Evolutionary conservation across 2,329 filamentous ascomycete genomes (phyloP), one percentile per base, ranked within the genome.

Genomic region (Colletotrichum lupini): DNA sequence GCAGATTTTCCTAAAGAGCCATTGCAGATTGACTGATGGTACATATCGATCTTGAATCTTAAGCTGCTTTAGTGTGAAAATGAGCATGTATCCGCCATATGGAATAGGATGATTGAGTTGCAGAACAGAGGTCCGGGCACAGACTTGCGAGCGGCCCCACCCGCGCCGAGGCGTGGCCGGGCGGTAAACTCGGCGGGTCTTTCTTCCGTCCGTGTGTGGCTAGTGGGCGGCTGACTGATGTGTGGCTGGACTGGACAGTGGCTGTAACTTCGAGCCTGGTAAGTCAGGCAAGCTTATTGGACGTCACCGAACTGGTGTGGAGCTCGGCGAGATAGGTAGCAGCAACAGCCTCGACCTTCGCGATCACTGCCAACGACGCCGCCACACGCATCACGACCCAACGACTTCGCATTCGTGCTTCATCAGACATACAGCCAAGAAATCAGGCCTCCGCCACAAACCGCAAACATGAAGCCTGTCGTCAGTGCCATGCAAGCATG

Each of bases 401-500:
- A 37, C 57, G 35, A 52, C n/a, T 66, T 28, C 69, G 70, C 73
- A 68, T 74, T 35, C 59, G 28, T 46, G 67, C 58, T n/a, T 14
- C 57, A 72, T 72, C 28, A 2, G 16, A 63, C 19, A 4, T 19
- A 63, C 22, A 28, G 30, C 14, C 37, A 11, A 32, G 42, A 60
- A 35, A n/a, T 12, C n/a, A 19, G 16, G 19, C 16, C 57, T 57
- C 60, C 30, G 49, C 24, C n/a, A 53, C 37, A 71, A 64, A 75
- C 76, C 77, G 77, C 83, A 87, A 90, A 80, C 81, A 98, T 98
- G 95, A 98, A 98, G 92, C 95, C 96, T 78, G 88, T 98, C 81
- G 94, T 98, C 78, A 93, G 94, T 81, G 92, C 95, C 77, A 90
- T 95, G 86, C 95, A 97, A 86, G 96, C 95, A 80, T 98, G 95